These are phyloP conservation scores for Themeda triandra DNA, from an alignment of 176 grass and related monocot species.

Conservation along the genomic window DNA sequence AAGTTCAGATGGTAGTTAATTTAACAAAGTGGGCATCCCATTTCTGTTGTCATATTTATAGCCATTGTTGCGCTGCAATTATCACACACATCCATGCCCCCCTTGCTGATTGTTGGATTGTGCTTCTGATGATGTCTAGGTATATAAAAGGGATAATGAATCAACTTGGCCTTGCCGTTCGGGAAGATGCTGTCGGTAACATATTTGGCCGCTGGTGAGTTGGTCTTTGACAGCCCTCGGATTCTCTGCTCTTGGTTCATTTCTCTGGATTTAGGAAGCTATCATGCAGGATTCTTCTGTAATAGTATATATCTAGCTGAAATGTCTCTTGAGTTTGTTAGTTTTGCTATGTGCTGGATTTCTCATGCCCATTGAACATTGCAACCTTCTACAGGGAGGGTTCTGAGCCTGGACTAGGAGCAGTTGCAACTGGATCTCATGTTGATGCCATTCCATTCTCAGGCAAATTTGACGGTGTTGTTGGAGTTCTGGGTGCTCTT, in stretches of 20 bases:
- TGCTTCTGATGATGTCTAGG: constrained; percentile 34
- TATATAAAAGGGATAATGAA: constrained; percentile 87
- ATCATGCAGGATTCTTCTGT: neutral
- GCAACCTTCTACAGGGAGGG: constrained; percentile 61
- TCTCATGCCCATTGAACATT: neutral
- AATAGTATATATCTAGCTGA: neutral
- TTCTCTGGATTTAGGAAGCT: neutral
- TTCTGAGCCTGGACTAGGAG: constrained; percentile 55
- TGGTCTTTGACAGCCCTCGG: neutral
- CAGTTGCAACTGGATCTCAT: constrained; percentile 91
- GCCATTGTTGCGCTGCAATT: no score
- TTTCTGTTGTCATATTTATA: no score
- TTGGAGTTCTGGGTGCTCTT: constrained; percentile 87
- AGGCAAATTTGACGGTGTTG: constrained; percentile 94
- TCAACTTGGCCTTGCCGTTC: constrained; percentile 53
- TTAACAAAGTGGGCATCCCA: neutral
- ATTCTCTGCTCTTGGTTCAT: neutral
- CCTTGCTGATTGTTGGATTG: neutral
- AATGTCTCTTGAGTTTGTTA: neutral
- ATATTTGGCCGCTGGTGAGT: constrained; percentile 93
- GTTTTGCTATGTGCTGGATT: neutral
- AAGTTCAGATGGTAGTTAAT: neutral
- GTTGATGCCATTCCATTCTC: constrained; percentile 98
- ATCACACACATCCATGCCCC: neutral
- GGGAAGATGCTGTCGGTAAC: constrained; percentile 86